These are phyloP conservation scores for Lipomyces sp. DNA, from an alignment of 805 yeast genomes.

Conservation along the genomic window DNA sequence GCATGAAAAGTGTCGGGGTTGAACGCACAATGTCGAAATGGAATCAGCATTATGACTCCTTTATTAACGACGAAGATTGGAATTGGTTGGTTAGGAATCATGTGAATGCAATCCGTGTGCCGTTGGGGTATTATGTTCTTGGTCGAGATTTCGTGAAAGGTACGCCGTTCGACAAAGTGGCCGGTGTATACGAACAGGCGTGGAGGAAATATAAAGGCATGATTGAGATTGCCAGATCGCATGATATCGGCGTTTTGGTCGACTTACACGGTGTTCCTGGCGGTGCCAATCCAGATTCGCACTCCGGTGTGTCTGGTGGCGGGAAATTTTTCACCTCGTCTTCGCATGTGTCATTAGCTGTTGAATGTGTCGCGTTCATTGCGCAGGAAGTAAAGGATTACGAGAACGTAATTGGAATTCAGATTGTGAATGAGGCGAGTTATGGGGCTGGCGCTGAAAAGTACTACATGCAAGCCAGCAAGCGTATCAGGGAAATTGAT, in stretches of 20 bases:
- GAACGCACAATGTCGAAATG: conserved; percentile 57
- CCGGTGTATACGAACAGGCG: conserved; percentile 67
- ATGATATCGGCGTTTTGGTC: conserved; percentile 73
- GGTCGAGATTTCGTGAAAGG: conserved; percentile 57
- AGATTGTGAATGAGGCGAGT: conserved; percentile 83
- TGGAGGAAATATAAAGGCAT: conserved; percentile 60
- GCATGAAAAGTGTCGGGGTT: conserved; percentile 55
- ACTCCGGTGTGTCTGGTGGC: conserved; percentile 71
- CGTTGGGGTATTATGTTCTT: conserved; percentile 92
- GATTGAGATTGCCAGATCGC: conserved; percentile 61
- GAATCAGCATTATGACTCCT: conserved; percentile 69
- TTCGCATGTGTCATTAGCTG: conserved; percentile 49
- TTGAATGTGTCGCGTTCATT: conserved; percentile 60
- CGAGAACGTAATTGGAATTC: conserved; percentile 81
- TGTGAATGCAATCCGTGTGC: conserved; percentile 82
- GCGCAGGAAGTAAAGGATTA: conserved; percentile 60
- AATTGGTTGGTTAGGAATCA: conserved; percentile 67
- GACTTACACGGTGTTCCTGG: conserved; percentile 92
- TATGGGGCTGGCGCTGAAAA: conserved; percentile 59
- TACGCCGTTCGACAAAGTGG: conserved; percentile 62
- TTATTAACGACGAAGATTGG: conserved; percentile 76
- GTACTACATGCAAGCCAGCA: conserved; percentile 70
- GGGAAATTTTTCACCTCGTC: conserved; percentile 68
- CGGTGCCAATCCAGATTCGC: conserved; percentile 87
- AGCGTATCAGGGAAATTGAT: conserved; percentile 62